Conservation (phyloP, 2,329 filamentous ascomycete genomes). For the Erysiphe pulchra region DNA sequence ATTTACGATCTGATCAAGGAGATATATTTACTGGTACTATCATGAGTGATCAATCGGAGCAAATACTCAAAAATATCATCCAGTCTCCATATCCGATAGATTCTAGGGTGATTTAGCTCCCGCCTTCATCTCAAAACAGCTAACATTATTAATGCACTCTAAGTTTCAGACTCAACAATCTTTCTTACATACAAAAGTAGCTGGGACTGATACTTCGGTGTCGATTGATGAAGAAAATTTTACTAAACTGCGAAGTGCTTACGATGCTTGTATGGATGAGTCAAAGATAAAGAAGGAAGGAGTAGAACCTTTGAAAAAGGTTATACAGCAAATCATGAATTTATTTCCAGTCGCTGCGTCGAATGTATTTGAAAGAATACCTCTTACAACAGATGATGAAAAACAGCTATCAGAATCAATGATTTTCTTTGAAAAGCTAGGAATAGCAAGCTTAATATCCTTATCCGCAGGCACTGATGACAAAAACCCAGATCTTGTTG, state of each 20-base stretch:
- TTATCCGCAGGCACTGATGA: slow-evolving; percentile 11
- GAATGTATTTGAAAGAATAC: slow-evolving; percentile 1
- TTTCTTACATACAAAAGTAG: not conserved
- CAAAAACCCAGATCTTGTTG: slow-evolving; percentile 26
- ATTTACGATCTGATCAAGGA: slow-evolving; percentile 36
- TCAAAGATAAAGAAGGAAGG: slow-evolving; percentile 27
- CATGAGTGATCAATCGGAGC: slow-evolving; percentile 33
- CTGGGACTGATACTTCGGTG: slow-evolving; percentile 10
- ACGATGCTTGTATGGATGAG: slow-evolving; percentile 40
- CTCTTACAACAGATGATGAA: slow-evolving; percentile 9
- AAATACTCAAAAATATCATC: slow-evolving; percentile 33
- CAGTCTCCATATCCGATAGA: slow-evolving; percentile 27
- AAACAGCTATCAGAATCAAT: slow-evolving; percentile 20
- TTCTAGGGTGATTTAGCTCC: slow-evolving; percentile 11
- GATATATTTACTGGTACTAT: slow-evolving; percentile 32
- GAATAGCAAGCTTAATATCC: slow-evolving; percentile 16
- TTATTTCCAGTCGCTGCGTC: slow-evolving; percentile 16
- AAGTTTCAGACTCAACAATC: slow-evolving; percentile 21
- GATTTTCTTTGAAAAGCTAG: slow-evolving; percentile 20
- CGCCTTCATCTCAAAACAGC: not conserved
- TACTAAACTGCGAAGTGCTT: slow-evolving; percentile 35
- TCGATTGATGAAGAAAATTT: slow-evolving; percentile 35
- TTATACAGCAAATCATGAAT: slow-evolving; percentile 26
- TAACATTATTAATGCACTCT: slow-evolving; percentile 18
- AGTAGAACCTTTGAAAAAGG: slow-evolving; percentile 25